A percentile compares a stretch with the other conserved stretches of the same genome.
These are phyloP conservation scores for Macrophomina pseudophaseolina DNA, from an alignment of 2,329 filamentous ascomycete genomes.

Conservation along the genomic window DNA sequence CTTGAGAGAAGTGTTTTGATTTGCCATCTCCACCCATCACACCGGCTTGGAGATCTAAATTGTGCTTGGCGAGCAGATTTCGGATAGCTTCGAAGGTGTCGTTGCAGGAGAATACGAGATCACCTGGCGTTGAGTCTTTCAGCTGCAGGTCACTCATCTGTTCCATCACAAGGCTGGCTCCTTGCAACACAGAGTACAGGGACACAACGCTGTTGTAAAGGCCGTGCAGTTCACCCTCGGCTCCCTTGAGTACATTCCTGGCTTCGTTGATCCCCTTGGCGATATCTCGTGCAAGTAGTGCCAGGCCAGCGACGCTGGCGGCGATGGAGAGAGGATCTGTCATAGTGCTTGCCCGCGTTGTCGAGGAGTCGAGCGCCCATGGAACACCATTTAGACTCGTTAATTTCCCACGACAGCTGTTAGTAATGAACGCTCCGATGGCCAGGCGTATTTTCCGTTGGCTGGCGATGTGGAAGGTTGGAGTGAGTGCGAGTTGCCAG, in stretches of 20 bases:
- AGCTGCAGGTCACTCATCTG: background rate
- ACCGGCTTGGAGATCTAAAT: background rate
- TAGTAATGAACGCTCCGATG: no score
- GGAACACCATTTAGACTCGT: no score
- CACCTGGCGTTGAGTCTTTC: background rate
- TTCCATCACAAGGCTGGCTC: conserved; percentile 2
- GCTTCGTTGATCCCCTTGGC: conserved; percentile 2
- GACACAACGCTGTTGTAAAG: conserved; percentile 1
- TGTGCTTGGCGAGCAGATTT: background rate
- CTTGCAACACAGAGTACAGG: background rate
- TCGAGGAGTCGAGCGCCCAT: no score
- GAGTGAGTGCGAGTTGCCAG: no score
- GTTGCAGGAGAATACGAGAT: background rate
- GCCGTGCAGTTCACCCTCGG: background rate
- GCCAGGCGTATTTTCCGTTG: no score
- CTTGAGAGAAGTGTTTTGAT: background rate
- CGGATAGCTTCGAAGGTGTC: background rate
- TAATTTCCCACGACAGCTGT: no score
- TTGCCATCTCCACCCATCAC: background rate
- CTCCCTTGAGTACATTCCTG: background rate
- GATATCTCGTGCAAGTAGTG: conserved; percentile 4
- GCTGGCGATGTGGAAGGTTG: no score
- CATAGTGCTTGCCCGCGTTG: background rate
- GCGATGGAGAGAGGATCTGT: conserved; percentile 6
- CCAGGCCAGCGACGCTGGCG: background rate